These are phyloP conservation scores for Eimeria sp. DNA, from an alignment of 169 alveolate genomes.

Conservation along the genomic window DNA sequence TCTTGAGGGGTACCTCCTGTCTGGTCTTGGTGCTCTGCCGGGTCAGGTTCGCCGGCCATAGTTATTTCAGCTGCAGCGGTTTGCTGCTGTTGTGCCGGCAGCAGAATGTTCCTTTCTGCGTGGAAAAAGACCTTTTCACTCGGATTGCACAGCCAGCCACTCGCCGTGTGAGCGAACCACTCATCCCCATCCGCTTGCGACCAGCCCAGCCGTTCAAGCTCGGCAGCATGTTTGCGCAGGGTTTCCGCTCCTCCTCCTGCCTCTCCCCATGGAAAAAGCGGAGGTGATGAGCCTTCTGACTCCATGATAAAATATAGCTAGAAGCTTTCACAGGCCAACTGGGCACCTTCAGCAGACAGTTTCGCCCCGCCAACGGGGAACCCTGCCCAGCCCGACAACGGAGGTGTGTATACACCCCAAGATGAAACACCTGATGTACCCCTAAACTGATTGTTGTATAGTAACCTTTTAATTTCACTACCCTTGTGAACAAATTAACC, in stretches of 20 bases:
- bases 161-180: constrained; percentile 36
- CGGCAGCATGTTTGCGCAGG: neutral
- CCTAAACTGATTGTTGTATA: too few species aligned
- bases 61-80: neutral
- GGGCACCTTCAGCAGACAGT: neutral
- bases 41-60: neutral
- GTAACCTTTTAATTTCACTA: neutral
- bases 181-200: constrained; percentile 12
- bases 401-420: neutral
- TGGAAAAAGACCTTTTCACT: constrained; percentile 19
- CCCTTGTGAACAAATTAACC: neutral
- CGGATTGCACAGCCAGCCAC: constrained; percentile 61
- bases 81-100: constrained; percentile 1
- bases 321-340: neutral
- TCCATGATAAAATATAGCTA: neutral
- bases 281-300: neutral
- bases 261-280: constrained; percentile 4
- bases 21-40: neutral
- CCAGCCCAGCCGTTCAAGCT: constrained; percentile 28
- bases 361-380: neutral
- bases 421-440: neutral
- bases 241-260: neutral
- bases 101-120: constrained; percentile 23
- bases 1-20: neutral
- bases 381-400: neutral